These are phyloP conservation scores for Smittium mucronatum DNA, from an alignment of 371 early-diverging fungal species.

Conservation along the genomic window DNA sequence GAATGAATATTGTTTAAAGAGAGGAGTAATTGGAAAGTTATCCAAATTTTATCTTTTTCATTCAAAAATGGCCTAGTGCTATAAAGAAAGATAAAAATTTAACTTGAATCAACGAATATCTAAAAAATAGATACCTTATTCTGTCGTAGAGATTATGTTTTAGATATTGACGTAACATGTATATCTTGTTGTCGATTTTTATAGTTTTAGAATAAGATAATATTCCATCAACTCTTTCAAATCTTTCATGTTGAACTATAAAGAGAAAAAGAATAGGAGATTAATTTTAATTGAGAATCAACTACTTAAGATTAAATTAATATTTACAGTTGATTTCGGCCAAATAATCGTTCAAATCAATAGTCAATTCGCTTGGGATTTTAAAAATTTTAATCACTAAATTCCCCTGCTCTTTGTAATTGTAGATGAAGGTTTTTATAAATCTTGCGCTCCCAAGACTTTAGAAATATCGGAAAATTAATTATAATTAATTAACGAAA, in stretches of 20 bases:
- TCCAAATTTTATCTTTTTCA: not conserved
- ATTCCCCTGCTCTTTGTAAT: not conserved
- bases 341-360: not conserved
- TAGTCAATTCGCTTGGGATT: not conserved
- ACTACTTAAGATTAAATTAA: too few species aligned
- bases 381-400: not conserved
- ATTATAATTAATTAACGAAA: too few species aligned
- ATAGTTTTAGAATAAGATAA: not conserved
- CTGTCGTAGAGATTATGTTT: not conserved
- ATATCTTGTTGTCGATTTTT: not conserved
- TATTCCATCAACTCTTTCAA: not conserved
- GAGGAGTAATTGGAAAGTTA: not conserved
- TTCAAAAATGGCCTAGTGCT: not conserved
- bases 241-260: not conserved
- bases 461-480: not conserved
- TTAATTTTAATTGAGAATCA: not conserved
- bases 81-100: not conserved
- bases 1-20: not conserved
- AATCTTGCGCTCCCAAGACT: not conserved
- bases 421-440: not conserved
- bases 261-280: not conserved
- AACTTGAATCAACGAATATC: too few species aligned
- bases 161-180: not conserved
- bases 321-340: not conserved
- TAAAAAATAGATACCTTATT: too few species aligned